These are phyloP conservation scores for Debaryomyces sp. DNA, from an alignment of 1,139 yeast species.

Conservation along the genomic window DNA sequence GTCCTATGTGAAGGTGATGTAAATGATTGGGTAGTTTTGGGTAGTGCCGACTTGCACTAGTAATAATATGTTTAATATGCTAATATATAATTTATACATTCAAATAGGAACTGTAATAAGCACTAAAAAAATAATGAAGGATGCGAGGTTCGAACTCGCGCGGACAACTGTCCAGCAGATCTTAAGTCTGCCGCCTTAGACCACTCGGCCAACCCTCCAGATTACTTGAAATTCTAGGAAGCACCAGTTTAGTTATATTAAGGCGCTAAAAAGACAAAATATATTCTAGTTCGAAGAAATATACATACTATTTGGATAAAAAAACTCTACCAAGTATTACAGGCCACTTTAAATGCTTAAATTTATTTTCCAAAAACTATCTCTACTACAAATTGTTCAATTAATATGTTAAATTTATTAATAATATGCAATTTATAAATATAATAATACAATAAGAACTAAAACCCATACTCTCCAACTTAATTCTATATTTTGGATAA, in stretches of 20 bases:
- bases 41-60: constrained; percentile 52
- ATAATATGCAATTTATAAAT: not conserved
- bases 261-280: no score
- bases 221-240: not conserved
- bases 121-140: constrained; percentile 55
- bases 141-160: constrained; percentile 86
- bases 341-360: no score
- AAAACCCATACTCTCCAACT: constrained; percentile 2
- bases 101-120: not conserved
- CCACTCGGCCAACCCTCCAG: constrained; percentile 59
- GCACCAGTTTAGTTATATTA: not conserved
- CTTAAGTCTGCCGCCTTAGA: constrained; percentile 54
- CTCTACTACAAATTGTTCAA: not conserved
- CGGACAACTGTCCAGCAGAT: constrained; percentile 58
- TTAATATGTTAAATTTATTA: not conserved
- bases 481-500: not conserved
- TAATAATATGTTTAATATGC: not conserved
- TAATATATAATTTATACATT: not conserved
- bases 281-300: no score
- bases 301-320: no score
- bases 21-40: constrained; percentile 69
- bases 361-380: not conserved
- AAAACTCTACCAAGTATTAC: no score
- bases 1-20: constrained; percentile 79
- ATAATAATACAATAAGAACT: constrained; percentile 6